A percentile compares a stretch with the other conserved stretches of the same genome.
Evolutionary conservation across 2,329 filamentous ascomycete genomes (phyloP).

Genomic region (Cytospora chrysosperma): DNA sequence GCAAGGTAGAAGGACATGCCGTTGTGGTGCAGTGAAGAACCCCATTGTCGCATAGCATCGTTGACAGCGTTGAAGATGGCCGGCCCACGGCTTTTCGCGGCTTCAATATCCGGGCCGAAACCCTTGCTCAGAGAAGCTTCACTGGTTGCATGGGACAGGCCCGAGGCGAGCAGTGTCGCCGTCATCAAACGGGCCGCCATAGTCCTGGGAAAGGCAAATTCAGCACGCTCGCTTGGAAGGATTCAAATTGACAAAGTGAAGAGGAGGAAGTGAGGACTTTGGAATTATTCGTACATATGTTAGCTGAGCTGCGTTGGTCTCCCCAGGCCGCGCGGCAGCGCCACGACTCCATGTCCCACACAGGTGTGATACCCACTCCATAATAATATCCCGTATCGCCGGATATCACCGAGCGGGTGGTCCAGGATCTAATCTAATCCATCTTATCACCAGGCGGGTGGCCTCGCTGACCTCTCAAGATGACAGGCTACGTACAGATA

Average conservation of each 20-base stretch:
- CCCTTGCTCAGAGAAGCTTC: slow-evolving; percentile 15
- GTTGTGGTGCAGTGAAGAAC: slow-evolving; percentile 70
- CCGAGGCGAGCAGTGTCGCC: slow-evolving; percentile 13
- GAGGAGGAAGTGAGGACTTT: too few species aligned
- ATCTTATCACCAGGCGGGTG: not conserved
- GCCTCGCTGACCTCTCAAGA: too few species aligned
- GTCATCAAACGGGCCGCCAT: slow-evolving; percentile 18
- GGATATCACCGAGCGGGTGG: not conserved
- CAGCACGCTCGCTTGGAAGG: not conserved
- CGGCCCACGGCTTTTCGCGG: slow-evolving; percentile 52
- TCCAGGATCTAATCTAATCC: slow-evolving; percentile 16
- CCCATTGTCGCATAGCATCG: slow-evolving; percentile 72
- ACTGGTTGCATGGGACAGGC: slow-evolving; percentile 5
- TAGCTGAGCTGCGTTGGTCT: slow-evolving; percentile 1
- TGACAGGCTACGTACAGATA: too few species aligned
- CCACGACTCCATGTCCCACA: not conserved
- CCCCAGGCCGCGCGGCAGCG: slow-evolving; percentile 11
- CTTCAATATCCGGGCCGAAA: slow-evolving; percentile 38
- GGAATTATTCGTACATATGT: not conserved
- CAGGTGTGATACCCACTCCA: not conserved
- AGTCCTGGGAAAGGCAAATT: not conserved
- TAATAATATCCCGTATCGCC: slow-evolving; percentile 9
- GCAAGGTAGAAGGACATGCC: slow-evolving; percentile 71
- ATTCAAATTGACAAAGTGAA: not conserved
- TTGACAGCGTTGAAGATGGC: slow-evolving; percentile 73